Evolutionary conservation across 805 yeast species (phyloP), one percentile per base, ranked within the genome.

Genomic region (Danielia reshetovae): DNA sequence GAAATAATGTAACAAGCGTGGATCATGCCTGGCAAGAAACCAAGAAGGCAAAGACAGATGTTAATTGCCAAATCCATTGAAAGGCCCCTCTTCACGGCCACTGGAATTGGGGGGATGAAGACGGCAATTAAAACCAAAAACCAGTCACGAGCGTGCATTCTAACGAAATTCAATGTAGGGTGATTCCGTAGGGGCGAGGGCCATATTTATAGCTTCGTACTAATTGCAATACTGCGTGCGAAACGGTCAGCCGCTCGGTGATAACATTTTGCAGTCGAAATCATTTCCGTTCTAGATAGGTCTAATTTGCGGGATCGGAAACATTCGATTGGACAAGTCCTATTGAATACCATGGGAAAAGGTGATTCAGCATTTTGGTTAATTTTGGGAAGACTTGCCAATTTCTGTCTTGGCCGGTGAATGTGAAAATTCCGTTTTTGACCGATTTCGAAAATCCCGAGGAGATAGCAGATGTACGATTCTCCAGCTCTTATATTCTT

Each of bases 1-100:
- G 86, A 77, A 36, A 85, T 84, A 49, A 85, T 81, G 57, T 84
- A 85, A 75, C 85, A 80, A 26, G 81, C 65, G 51, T 85, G 95
- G 40, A 85, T 57, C 24, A 85, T 70, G 8, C 93, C 95, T 0
- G 95, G 95, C 35, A 85, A 52, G 54, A 70, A 79, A 1, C 94
- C 93, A 28, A 85, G 65, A 37, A 75, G 51, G 57, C 87, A 81
- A 19, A 85, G 69, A 5, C 82, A 77, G 30, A 85, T 66, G 58
- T 85, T 85, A 51, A 86, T 81, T 36, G 78, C 56, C 45, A 63
- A 66, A 52, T 85, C 95, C 6, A 79, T 76, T 2, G 89, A 78
- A 42, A 81, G 79, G 3, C 95, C 95, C 35, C 82, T 68, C 53
- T 83, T 81, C 43, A 84, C 61, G 49, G 77, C 69, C 13, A 85